phyloP scores from a whole-genome alignment of 768 basidiomycete species.

The Russula emetica region DNA sequence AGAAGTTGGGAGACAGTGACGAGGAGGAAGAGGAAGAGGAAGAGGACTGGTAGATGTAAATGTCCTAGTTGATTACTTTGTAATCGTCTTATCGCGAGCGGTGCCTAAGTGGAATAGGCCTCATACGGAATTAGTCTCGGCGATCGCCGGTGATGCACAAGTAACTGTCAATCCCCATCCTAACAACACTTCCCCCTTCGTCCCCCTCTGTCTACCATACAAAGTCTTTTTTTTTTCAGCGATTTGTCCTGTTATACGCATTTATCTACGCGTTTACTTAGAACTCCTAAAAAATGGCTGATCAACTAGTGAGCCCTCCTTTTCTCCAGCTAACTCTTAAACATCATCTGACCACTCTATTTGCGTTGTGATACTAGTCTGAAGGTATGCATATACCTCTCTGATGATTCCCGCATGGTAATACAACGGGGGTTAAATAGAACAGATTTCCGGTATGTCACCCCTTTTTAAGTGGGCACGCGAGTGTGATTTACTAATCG shows the following conservation, averaged over 20 bases:
- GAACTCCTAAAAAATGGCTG: conserved; percentile 41
- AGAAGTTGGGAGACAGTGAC: conserved; percentile 75
- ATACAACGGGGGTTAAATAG: conserved; percentile 39
- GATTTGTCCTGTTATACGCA: background rate
- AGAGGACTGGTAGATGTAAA: conserved; percentile 30
- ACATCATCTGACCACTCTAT: background rate
- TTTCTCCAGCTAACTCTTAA: background rate
- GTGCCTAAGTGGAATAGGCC: too few relatives aligned
- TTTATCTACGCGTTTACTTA: conserved; percentile 5
- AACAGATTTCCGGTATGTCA: conserved; percentile 82
- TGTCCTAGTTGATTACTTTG: background rate
- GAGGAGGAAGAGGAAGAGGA: conserved; percentile 38
- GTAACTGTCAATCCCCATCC: background rate
- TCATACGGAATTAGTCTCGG: conserved; percentile 7
- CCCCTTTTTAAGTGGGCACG: conserved; percentile 1
- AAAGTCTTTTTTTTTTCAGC: background rate
- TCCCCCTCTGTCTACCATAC: background rate
- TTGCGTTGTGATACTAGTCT: conserved; percentile 39
- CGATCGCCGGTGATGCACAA: conserved; percentile 19
- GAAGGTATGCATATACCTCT: conserved; percentile 44
- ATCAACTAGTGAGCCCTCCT: conserved; percentile 46
- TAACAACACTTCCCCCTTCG: background rate
- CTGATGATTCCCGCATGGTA: background rate
- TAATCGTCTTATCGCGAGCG: too few relatives aligned
- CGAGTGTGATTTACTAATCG: background rate